A percentile compares a stretch with the other conserved stretches of the same genome.
phyloP scores from a whole-genome alignment of 257 asterid genomes.

The Paulownia fortunei region DNA sequence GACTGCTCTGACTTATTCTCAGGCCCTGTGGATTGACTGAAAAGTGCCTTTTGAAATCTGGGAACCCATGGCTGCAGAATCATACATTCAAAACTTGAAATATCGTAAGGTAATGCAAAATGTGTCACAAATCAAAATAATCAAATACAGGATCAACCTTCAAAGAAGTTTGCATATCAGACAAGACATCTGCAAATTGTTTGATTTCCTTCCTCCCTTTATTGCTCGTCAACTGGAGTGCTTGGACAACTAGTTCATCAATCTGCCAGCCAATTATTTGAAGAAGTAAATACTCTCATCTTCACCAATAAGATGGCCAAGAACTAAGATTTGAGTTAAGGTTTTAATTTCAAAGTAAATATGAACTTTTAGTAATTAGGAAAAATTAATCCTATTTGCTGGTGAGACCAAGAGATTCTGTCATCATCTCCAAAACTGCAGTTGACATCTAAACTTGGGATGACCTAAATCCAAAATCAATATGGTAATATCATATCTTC shows the following conservation, averaged over 20 bases:
- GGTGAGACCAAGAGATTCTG: neutral
- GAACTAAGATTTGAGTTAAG: neutral
- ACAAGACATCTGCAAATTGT: constrained; percentile 66
- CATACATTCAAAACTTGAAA: constrained; percentile 9
- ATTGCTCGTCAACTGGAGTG: constrained; percentile 51
- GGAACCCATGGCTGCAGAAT: constrained; percentile 87
- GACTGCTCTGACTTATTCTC: constrained; percentile 44
- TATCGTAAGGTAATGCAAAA: neutral
- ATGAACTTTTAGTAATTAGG: neutral
- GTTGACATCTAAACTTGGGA: neutral
- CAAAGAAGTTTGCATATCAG: constrained; percentile 74
- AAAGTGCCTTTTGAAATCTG: constrained; percentile 62
- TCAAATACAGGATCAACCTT: constrained; percentile 57
- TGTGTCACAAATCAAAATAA: constrained; percentile 16
- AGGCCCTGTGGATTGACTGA: constrained; percentile 36
- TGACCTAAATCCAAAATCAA: neutral
- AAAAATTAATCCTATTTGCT: neutral
- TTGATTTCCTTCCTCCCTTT: constrained; percentile 63
- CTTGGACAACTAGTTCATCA: constrained; percentile 84
- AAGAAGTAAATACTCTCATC: constrained; percentile 24
- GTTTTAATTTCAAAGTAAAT: neutral
- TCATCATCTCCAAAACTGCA: neutral
- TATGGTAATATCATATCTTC: neutral
- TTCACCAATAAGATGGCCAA: constrained; percentile 24
- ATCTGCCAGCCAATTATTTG: constrained; percentile 58